Conservation (phyloP, 1,139 yeast genomes). For the Taphrina pruni region DNA sequence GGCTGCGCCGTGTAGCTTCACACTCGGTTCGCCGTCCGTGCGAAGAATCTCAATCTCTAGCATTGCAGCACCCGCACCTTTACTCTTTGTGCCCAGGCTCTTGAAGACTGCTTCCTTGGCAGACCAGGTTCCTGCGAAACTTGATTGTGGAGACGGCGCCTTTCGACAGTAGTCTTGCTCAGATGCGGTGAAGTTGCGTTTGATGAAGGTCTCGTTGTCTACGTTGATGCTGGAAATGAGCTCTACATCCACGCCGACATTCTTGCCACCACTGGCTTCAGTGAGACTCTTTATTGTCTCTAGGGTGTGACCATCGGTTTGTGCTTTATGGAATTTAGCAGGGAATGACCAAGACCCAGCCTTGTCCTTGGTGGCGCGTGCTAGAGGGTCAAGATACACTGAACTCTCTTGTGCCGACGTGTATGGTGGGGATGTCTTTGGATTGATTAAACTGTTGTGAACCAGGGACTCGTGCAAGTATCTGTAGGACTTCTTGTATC, state of each 20-base stretch:
- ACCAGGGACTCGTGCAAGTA: slow-evolving; percentile 96
- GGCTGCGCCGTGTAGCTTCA: slow-evolving; percentile 76
- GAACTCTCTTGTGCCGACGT: slow-evolving; percentile 80
- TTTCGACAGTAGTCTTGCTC: slow-evolving; percentile 79
- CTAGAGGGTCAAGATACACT: slow-evolving; percentile 95
- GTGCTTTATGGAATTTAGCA: slow-evolving; percentile 53
- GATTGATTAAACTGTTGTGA: slow-evolving; percentile 87
- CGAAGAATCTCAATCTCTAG: slow-evolving; percentile 86
- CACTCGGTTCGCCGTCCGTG: slow-evolving; percentile 84
- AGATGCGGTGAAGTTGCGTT: slow-evolving; percentile 82
- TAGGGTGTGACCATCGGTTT: slow-evolving; percentile 55
- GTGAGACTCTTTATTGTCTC: slow-evolving; percentile 53
- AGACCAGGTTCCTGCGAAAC: slow-evolving; percentile 98
- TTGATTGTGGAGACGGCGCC: slow-evolving; percentile 81
- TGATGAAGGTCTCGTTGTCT: slow-evolving; percentile 84
- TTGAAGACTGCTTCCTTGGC: slow-evolving; percentile 99
- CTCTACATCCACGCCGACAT: slow-evolving; percentile 98
- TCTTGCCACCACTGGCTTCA: slow-evolving; percentile 61
- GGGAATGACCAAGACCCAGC: slow-evolving; percentile 60
- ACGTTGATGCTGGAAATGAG: slow-evolving; percentile 78
- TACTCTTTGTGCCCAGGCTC: slow-evolving; percentile 83
- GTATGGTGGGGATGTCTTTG: slow-evolving; percentile 94
- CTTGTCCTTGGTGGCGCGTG: slow-evolving; percentile 68
- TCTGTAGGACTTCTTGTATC: slow-evolving; percentile 91
- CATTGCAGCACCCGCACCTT: slow-evolving; percentile 95